phyloP scores from a whole-genome alignment of 345 rosid species.

The Triadica sebifera region DNA sequence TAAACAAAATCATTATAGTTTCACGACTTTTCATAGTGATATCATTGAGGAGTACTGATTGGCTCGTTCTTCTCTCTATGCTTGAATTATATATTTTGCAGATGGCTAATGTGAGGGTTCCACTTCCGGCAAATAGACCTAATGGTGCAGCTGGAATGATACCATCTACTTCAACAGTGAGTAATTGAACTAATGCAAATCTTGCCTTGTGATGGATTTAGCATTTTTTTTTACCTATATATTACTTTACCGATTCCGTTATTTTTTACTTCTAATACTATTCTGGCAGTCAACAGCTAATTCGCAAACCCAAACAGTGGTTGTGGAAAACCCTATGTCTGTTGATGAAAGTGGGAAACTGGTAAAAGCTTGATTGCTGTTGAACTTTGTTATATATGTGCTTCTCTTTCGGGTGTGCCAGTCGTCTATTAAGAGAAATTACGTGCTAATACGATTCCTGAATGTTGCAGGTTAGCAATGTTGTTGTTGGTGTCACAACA shows the following conservation, averaged over 20 bases:
- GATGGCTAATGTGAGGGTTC: conserved; percentile 59
- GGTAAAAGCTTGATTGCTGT: conserved; percentile 36
- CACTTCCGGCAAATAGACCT: conserved; percentile 54
- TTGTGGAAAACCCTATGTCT: conserved; percentile 96
- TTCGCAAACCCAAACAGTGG: conserved; percentile 78
- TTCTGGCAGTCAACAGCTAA: conserved; percentile 35
- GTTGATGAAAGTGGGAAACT: conserved; percentile 93
- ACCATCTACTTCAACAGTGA: conserved; percentile 73
- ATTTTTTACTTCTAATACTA: conserved; percentile 1
- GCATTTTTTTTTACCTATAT: not conserved
- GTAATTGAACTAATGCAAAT: conserved; percentile 23
- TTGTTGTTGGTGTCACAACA: conserved; percentile 89
- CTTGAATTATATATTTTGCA: conserved; percentile 22
- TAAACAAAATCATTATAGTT: not conserved
- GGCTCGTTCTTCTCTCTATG: not conserved
- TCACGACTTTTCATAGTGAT: not conserved
- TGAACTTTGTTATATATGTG: not conserved
- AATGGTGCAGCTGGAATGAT: conserved; percentile 51
- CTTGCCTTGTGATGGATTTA: no score
- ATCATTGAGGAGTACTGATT: not conserved
- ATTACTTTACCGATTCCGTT: conserved; percentile 9
- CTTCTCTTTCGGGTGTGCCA: not conserved
- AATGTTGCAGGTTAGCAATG: conserved; percentile 78
- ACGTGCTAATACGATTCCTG: not conserved
- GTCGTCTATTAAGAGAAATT: not conserved